These are phyloP conservation scores for Ascochyta fabae DNA, from an alignment of 2,329 filamentous ascomycete genomes.

Conservation along the genomic window DNA sequence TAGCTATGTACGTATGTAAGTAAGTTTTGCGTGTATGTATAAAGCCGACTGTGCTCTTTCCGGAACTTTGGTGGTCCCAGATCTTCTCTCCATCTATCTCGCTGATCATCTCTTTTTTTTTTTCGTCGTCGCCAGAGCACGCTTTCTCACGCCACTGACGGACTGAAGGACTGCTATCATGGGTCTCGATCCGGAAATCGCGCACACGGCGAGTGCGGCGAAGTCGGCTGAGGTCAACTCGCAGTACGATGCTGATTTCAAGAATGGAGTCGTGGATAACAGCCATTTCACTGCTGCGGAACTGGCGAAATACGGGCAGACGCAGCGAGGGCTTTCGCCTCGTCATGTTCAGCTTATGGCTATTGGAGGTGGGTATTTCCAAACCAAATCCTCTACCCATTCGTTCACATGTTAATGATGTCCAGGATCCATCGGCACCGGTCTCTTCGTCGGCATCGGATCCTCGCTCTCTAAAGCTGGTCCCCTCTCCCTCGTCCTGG, in stretches of 20 bases:
- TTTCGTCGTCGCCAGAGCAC: too few relatives aligned
- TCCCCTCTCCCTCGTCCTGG: constrained; percentile 69
- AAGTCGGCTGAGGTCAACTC: constrained; percentile 4
- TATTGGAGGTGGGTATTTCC: constrained; percentile 53
- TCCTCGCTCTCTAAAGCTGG: constrained; percentile 53
- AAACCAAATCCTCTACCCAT: neutral
- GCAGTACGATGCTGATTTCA: constrained; percentile 11
- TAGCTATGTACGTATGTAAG: too few relatives aligned
- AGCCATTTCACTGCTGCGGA: constrained; percentile 15
- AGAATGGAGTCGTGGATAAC: constrained; percentile 11
- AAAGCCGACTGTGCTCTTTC: too few relatives aligned
- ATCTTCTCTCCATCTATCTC: too few relatives aligned
- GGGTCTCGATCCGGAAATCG: constrained; percentile 16
- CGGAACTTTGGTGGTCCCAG: too few relatives aligned
- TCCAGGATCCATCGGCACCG: constrained; percentile 71
- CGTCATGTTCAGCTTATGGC: constrained; percentile 65
- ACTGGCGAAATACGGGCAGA: constrained; percentile 17
- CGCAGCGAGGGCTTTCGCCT: constrained; percentile 53
- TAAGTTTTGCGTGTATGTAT: too few relatives aligned
- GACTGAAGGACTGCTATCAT: neutral
- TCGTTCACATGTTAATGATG: neutral
- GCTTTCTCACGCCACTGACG: too few relatives aligned
- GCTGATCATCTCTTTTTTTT: too few relatives aligned
- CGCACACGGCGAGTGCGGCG: neutral
- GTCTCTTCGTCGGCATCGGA: constrained; percentile 69